Evolutionary conservation across 768 basidiomycete species (phyloP).

Genomic region (Suillus sp.): DNA sequence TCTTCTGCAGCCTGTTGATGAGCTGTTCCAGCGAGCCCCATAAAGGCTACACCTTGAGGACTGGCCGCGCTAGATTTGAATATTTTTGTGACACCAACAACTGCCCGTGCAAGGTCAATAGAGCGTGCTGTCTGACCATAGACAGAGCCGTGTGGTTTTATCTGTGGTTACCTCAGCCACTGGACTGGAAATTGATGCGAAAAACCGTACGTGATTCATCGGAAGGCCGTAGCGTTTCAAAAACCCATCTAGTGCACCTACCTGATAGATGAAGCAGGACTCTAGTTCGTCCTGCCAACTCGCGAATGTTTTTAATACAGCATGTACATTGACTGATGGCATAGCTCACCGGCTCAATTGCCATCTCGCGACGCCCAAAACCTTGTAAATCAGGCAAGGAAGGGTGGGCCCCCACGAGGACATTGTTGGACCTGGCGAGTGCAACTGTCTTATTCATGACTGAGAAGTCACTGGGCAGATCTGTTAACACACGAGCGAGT

Average conservation of each 20-base stretch:
- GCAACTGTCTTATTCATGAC: conserved; percentile 65
- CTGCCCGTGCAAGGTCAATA: conserved; percentile 55
- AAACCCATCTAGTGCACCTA: conserved; percentile 65
- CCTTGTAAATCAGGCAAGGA: conserved; percentile 65
- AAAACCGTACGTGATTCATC: conserved; percentile 55
- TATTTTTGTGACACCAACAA: conserved; percentile 52
- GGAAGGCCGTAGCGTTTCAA: conserved; percentile 51
- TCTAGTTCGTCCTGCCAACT: conserved; percentile 51
- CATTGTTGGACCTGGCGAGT: conserved; percentile 56
- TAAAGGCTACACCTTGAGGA: conserved; percentile 47
- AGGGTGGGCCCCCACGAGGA: conserved; percentile 68
- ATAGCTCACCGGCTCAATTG: conserved; percentile 52
- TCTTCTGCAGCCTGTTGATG: conserved; percentile 61
- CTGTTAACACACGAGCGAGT: not conserved
- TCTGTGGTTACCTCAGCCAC: conserved; percentile 30
- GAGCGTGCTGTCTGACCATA: conserved; percentile 63
- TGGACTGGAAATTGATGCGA: not conserved
- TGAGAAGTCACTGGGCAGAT: conserved; percentile 50
- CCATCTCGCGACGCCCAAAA: conserved; percentile 68
- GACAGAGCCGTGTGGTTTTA: conserved; percentile 63
- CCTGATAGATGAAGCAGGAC: conserved; percentile 64
- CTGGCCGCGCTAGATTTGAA: conserved; percentile 38
- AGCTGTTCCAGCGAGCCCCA: conserved; percentile 64
- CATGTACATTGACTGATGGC: not conserved
- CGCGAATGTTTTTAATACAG: not conserved